phyloP scores from a whole-genome alignment of 2,329 filamentous ascomycete species.

The Biscogniauxia mediterranea region DNA sequence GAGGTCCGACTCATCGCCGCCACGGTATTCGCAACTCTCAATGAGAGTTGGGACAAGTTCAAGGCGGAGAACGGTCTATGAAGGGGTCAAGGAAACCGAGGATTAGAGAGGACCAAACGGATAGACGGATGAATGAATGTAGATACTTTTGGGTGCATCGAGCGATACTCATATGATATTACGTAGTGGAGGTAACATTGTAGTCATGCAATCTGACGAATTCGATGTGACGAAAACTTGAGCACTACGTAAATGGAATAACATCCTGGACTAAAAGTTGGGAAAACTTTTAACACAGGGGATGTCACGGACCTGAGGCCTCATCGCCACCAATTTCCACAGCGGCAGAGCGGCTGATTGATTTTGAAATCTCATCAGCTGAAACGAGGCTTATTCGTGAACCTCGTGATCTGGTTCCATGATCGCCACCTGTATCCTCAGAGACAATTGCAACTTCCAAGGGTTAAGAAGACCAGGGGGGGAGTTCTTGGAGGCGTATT shows the following conservation, averaged over 20 bases:
- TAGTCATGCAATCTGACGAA: not conserved
- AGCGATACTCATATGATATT: slow-evolving; percentile 5
- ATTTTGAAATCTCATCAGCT: not conserved
- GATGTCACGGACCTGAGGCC: not conserved
- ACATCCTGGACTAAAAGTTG: not conserved
- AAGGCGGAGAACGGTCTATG: slow-evolving; percentile 66
- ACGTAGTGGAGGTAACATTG: not conserved
- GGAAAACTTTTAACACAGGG: not conserved
- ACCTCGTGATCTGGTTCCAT: not conserved
- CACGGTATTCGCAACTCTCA: slow-evolving; percentile 65
- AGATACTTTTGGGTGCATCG: slow-evolving; percentile 8
- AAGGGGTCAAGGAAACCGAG: slow-evolving; percentile 6
- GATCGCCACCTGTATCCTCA: not conserved
- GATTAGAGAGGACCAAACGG: not conserved
- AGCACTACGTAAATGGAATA: not conserved
- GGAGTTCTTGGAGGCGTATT: not conserved
- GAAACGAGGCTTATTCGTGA: not conserved
- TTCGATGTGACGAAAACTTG: not conserved
- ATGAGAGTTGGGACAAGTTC: slow-evolving; percentile 73
- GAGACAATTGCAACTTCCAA: not conserved
- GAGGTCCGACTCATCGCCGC: slow-evolving; percentile 66
- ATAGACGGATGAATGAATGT: slow-evolving; percentile 3
- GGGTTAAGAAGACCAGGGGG: too few relatives aligned
- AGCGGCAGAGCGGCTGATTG: not conserved
- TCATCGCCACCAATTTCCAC: not conserved